A percentile compares a stretch with the other conserved stretches of the same genome.
Evolutionary conservation across 2,329 filamentous ascomycete species (phyloP).

Genomic region (Blastomyces parvus): DNA sequence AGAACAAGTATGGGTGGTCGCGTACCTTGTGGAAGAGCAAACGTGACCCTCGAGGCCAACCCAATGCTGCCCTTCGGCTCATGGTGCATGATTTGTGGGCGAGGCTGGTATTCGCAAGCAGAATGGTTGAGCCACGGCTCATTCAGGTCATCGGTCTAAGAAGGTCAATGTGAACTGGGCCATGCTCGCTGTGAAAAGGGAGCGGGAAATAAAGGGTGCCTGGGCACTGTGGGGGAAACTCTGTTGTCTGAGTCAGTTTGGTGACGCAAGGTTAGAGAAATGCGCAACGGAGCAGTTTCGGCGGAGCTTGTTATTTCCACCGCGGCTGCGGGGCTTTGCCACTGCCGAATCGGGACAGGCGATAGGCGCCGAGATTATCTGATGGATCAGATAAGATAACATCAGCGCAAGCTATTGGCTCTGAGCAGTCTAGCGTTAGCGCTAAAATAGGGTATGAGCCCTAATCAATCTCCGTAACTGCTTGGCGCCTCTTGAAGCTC

Average conservation of each 20-base stretch:
- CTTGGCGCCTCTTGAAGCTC: background rate
- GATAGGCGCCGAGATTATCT: background rate
- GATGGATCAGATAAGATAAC: slow-evolving; percentile 4
- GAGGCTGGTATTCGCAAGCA: background rate
- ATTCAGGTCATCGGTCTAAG: slow-evolving; percentile 2
- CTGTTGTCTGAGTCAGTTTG: background rate
- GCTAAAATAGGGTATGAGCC: background rate
- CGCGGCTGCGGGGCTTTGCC: background rate
- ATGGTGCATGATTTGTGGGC: slow-evolving; percentile 7
- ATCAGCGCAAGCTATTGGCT: background rate
- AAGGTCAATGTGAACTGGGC: background rate
- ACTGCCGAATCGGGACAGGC: background rate
- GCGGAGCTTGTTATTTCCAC: background rate
- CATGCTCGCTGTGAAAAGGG: background rate
- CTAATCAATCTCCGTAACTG: slow-evolving; percentile 1
- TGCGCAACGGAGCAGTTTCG: background rate
- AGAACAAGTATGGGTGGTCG: background rate
- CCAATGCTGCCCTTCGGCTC: slow-evolving; percentile 5
- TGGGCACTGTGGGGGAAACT: background rate
- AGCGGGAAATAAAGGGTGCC: background rate
- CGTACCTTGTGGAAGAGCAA: slow-evolving; percentile 8
- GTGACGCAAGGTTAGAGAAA: background rate
- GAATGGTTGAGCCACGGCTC: background rate
- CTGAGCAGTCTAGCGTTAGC: background rate
- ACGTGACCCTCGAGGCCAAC: slow-evolving; percentile 2